Base-by-base conservation (phyloP, 2,329 filamentous ascomycete species). In the Lachnellula willkommii region DNA sequence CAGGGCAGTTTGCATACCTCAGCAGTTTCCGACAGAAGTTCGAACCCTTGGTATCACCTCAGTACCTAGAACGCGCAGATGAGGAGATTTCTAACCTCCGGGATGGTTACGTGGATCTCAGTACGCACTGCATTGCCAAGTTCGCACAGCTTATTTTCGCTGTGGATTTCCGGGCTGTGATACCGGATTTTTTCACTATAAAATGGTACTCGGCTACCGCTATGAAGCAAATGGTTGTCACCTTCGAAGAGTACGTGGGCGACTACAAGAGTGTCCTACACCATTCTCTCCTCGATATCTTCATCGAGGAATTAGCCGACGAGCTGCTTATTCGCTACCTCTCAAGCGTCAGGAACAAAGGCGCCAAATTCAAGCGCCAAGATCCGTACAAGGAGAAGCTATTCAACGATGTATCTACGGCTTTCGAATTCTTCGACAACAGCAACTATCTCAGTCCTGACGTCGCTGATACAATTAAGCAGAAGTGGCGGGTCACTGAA, bases 371-470 rank as follows among this genome's bases (percentile, higher is more conserved):
- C 79, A 85, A 87, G 58, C 86, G 91, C 59, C 74, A 82, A 40
- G 94, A 99, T 66, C 90, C 90, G 2, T 96, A 92, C 75, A 87
- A 88, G 56, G 90, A 95, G 62, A 95, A 96, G 75, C 87, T 97
- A 75, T 91, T 90, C 73, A 90, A 95, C 73, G 94, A 99, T 70
- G 84, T 99, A 52, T 80, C 90, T 47, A 90, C 90, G 0, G 90
- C 90, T 1, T 97, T 97, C 68, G 88, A 88, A 58, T 95, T 94
- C 73, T 96, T 97, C 74, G 80, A 84, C 62, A 78, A 77, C 51
- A 83, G 89, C 65, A 49, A 26, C 3, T 61, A 62, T 35, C 81
- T 85, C 1, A 88, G 86, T 64, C 79, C 80, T 7, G 88, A 89
- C 52, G 84, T 88, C n/a, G 80, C 74, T 58, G 79, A 79, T 49